Evolutionary conservation across 164 flowering plant genomes (phyloP).

Genomic region (Stephania japonica): DNA sequence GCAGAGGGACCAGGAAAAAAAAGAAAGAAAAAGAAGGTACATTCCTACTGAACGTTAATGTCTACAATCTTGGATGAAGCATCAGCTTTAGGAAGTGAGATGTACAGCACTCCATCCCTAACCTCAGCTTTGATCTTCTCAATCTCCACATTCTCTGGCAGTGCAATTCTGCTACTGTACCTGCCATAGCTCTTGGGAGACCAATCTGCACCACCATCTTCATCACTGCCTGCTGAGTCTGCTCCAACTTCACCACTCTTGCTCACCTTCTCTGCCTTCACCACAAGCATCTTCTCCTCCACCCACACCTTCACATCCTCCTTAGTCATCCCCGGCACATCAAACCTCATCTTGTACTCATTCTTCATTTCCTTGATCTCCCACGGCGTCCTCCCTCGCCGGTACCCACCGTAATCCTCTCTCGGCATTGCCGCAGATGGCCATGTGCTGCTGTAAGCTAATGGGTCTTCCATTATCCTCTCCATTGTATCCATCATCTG

Average conservation of each 20-base stretch:
- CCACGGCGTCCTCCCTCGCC: slow-evolving; percentile 83
- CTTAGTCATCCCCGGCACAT: slow-evolving; percentile 90
- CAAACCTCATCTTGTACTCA: slow-evolving; percentile 71
- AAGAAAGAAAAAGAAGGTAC: not conserved
- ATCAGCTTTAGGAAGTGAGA: slow-evolving; percentile 59
- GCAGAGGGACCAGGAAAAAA: not conserved
- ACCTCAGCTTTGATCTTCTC: slow-evolving; percentile 82
- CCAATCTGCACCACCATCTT: slow-evolving; percentile 30
- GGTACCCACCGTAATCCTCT: slow-evolving; percentile 33
- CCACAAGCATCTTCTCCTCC: slow-evolving; percentile 77
- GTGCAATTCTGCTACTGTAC: slow-evolving; percentile 58
- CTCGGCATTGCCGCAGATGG: slow-evolving; percentile 15
- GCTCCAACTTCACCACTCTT: slow-evolving; percentile 18
- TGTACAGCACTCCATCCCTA: slow-evolving; percentile 71
- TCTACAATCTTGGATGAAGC: slow-evolving; percentile 36
- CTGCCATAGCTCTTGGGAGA: slow-evolving; percentile 65
- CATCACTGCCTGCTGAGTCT: not conserved
- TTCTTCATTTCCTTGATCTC: slow-evolving; percentile 63
- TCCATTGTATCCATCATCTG: slow-evolving; percentile 96
- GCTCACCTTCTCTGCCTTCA: slow-evolving; percentile 52
- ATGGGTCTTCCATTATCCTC: slow-evolving; percentile 63
- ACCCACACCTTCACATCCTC: slow-evolving; percentile 76
- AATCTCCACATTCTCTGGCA: slow-evolving; percentile 69
- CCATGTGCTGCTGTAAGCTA: slow-evolving; percentile 31
- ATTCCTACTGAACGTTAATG: slow-evolving; percentile 41